Evolutionary conservation across 2,329 filamentous ascomycete genomes (phyloP), one percentile per base, ranked within the genome.

Genomic region (Bipolaris zeicola): DNA sequence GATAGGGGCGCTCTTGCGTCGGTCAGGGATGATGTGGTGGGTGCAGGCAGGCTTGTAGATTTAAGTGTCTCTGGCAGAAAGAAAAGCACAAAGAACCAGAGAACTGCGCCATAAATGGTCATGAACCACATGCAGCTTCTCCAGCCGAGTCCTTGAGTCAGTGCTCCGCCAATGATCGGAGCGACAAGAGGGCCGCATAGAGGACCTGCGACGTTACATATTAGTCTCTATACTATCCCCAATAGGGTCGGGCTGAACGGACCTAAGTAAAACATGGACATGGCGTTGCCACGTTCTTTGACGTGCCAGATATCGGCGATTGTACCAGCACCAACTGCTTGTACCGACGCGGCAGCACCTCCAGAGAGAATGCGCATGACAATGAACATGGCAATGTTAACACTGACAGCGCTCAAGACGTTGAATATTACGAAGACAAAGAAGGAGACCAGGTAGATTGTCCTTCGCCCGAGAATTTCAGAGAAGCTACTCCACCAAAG

Each of bases 281-380:
- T 34, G 34, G 38, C 38, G n/a, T 20, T 13, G 14, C 38, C 38
- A 8, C 38, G 38, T 20, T 42, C 16, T 20, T 63, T 69, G 3
- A 66, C 61, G 33, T 76, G 73, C 73, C 73, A 77, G 6, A 76
- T 69, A 55, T 77, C 74, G 3, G 74, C 72, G 33, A 76, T 71
- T 0, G 70, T 73, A 1, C 74, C 74, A 5, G 72, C 74, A 6
- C 74, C 74, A 6, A 76, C 72, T 2, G 73, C 73, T 45, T 76
- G 73, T 3, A 76, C 73, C 3, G 64, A 69, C 0, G 74, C 73
- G 3, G 73, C 72, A 1, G 72, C 72, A 14, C 71, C 74, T 14
- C 74, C 74, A 10, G 65, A 66, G 7, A 77, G 52, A 3, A 69
- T 67, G 5, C 74, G 67, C 57, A 76, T 64, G 41, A 71, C 65